Evolutionary conservation across 2,329 filamentous ascomycete species (phyloP), one percentile per base, ranked within the genome.

Genomic region (Plenodomus tracheiphilus): DNA sequence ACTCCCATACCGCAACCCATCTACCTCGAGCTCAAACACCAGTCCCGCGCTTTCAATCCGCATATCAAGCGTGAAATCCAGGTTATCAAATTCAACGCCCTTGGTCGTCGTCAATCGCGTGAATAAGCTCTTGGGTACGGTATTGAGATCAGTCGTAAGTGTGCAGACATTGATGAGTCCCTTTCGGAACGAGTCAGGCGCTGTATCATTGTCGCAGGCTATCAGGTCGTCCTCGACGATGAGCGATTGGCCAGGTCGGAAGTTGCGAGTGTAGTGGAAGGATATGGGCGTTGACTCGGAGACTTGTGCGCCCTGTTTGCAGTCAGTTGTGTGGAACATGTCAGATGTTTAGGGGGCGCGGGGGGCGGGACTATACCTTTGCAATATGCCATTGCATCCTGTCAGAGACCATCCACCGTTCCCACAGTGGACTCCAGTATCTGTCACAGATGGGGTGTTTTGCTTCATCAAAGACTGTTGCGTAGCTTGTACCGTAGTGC

Each of bases 331-430:
- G 13, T 15, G 28, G 15, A 10, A 15, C 4, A 32, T 32, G 6
- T 7, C 13, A 1, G 9, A 35, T 10, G 28, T 35, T 8, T 40
- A 21, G 11, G 4, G 28, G 10, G 28, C 11, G 18, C 16, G n/a
- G n/a, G n/a, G n/a, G n/a, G n/a, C n/a, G n/a, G n/a, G n/a, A 3
- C 17, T 16, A 59, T 62, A 85, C 86, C 81, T 90, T 91, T 53
- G 85, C 83, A 66, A 91, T 89, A 70, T 91, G 88, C 89, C 89
- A 92, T 72, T 91, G 87, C 87, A 93, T 91, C 40, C 88, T 80
- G 69, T 92, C 87, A 39, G 82, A 85, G 6, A 92, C 88, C 87
- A 91, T 91, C 87, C 87, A 91, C 41, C 87, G 74, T 74, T 91
- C 87, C 87, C 87, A 91, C 19, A 91, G 70, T 5, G 87, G 87